Percentiles rank a stretch among this genome's conserved stretches.
phyloP scores from a whole-genome alignment of 2,329 filamentous ascomycete genomes.

The Cladosporium sp. region DNA sequence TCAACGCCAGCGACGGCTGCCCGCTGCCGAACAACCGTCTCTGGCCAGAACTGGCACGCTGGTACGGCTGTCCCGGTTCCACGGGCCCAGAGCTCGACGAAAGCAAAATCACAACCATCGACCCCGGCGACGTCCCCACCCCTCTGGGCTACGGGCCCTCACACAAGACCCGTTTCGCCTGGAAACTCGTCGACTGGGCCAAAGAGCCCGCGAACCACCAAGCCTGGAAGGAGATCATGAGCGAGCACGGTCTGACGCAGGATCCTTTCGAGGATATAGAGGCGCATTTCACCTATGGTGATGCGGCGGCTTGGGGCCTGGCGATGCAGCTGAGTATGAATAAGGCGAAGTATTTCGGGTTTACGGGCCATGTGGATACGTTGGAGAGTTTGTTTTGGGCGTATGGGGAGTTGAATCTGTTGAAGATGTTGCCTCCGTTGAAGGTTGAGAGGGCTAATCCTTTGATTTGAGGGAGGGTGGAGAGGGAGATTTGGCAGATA shows the following conservation, averaged over 20 bases:
- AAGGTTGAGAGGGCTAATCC: conserved; percentile 24
- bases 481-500: too few species aligned
- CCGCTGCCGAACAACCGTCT: conserved; percentile 45
- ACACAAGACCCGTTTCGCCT: conserved; percentile 35
- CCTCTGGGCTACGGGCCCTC: conserved; percentile 42
- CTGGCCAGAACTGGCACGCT: conserved; percentile 44
- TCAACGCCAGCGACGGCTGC: conserved; percentile 46
- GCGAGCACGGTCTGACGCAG: conserved; percentile 37
- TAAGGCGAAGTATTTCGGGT: conserved; percentile 44
- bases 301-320: conserved; percentile 34
- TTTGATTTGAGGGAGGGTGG: conserved; percentile 18
- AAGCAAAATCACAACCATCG: conserved; percentile 23
- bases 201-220: conserved; percentile 38
- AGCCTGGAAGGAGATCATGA: conserved; percentile 43
- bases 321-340: conserved; percentile 34
- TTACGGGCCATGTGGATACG: conserved; percentile 44
- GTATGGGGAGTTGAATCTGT: conserved; percentile 37
- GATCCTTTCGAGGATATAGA: conserved; percentile 42
- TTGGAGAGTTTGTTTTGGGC: conserved; percentile 40
- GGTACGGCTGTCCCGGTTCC: conserved; percentile 38
- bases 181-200: conserved; percentile 45
- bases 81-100: conserved; percentile 25
- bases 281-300: conserved; percentile 44
- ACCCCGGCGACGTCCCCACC: conserved; percentile 18
- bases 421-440: conserved; percentile 41